A percentile compares a stretch with the other conserved stretches of the same genome.
These are phyloP conservation scores for Myxozyma geophila DNA, from an alignment of 805 yeast genomes.

Conservation along the genomic window DNA sequence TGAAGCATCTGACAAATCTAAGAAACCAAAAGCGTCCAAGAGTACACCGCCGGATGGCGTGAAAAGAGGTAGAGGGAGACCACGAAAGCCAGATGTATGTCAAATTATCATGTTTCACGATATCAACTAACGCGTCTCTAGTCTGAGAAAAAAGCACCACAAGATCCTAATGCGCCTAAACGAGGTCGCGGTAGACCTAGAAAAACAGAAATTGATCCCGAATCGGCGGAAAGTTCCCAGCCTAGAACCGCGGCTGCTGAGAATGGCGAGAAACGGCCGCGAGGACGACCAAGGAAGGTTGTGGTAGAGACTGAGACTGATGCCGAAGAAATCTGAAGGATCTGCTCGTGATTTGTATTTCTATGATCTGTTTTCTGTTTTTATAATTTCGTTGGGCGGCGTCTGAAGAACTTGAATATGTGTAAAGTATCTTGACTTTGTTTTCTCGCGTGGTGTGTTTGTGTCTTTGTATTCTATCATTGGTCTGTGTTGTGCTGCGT, in stretches of 20 bases:
- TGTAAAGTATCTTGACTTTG: too few relatives aligned
- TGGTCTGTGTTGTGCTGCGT: too few relatives aligned
- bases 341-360: background rate
- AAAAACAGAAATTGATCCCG: constrained; percentile 1
- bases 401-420: background rate
- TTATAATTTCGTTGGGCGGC: too few relatives aligned
- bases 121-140: background rate
- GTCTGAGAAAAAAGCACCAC: background rate
- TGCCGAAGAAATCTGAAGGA: background rate
- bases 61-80: constrained; percentile 31
- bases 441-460: too few relatives aligned
- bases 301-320: background rate
- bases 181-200: constrained; percentile 23
- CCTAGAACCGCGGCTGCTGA: background rate
- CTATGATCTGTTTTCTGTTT: background rate
- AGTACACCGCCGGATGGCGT: constrained; percentile 5
- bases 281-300: constrained; percentile 12
- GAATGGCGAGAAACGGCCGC: constrained; percentile 1
- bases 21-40: constrained; percentile 1
- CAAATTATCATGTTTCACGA: background rate
- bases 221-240: background rate
- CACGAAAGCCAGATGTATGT: constrained; percentile 16
- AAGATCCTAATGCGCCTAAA: constrained; percentile 5
- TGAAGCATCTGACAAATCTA: background rate
- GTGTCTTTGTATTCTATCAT: too few relatives aligned